Evolutionary conservation across 2,329 filamentous ascomycete species (phyloP).

Genomic region (Fusarium musae): DNA sequence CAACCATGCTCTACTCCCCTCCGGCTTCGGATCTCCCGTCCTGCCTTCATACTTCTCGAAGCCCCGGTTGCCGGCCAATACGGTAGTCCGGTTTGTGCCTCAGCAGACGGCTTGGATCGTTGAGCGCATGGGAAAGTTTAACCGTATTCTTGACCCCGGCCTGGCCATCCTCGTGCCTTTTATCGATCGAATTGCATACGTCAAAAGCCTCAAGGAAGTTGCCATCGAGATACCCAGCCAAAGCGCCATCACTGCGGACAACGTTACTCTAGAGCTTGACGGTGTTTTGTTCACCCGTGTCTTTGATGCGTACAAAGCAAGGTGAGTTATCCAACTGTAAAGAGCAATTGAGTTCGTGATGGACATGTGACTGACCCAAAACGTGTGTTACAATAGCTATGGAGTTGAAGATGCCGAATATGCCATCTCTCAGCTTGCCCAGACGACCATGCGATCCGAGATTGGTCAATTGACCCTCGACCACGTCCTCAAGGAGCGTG

Average conservation of each 20-base stretch:
- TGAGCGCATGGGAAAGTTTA: constrained; percentile 98
- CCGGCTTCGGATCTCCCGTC: constrained; percentile 46
- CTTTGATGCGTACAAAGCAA: constrained; percentile 98
- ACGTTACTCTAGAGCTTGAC: constrained; percentile 95
- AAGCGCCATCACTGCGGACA: constrained; percentile 97
- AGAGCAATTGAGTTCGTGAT: not conserved
- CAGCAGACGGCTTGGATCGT: constrained; percentile 99
- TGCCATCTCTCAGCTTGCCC: constrained; percentile 95
- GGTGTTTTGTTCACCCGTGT: constrained; percentile 95
- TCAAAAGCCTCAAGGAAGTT: constrained; percentile 95
- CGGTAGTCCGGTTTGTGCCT: constrained; percentile 95
- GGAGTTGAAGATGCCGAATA: constrained; percentile 99
- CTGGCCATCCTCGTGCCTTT: constrained; percentile 90
- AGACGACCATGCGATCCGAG: constrained; percentile 98
- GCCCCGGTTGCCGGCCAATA: constrained; percentile 85
- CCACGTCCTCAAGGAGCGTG: constrained; percentile 96
- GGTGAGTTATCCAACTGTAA: constrained; percentile 61
- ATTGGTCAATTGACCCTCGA: constrained; percentile 97
- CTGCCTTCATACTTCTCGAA: constrained; percentile 84
- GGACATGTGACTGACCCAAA: constrained; percentile 10
- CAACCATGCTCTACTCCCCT: constrained; percentile 47
- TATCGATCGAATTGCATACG: constrained; percentile 95
- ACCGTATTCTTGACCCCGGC: constrained; percentile 90
- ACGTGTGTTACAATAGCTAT: constrained; percentile 69
- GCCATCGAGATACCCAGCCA: constrained; percentile 98